phyloP scores from a whole-genome alignment of 257 asterid genomes.

The Salvia miltiorrhiza region DNA sequence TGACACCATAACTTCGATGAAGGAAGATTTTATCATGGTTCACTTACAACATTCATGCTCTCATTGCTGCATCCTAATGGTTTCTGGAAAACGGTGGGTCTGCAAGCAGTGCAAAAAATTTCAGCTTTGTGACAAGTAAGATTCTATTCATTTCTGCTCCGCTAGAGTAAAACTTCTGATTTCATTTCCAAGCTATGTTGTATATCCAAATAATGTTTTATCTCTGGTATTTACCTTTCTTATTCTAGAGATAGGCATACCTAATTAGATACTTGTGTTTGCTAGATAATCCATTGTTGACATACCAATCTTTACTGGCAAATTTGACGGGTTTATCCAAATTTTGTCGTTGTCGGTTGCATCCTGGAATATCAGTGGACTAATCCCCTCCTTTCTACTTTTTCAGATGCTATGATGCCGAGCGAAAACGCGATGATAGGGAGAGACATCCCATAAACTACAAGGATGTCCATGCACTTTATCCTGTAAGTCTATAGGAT shows the following conservation, averaged over 20 bases:
- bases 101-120: constrained; percentile 86
- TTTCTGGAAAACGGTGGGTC: constrained; percentile 84
- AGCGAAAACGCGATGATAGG: constrained; percentile 73
- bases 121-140: constrained; percentile 85
- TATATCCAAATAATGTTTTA: neutral
- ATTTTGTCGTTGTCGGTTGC: constrained; percentile 1
- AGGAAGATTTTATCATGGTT: constrained; percentile 99
- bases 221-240: constrained; percentile 3
- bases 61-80: constrained; percentile 90
- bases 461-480: constrained; percentile 74
- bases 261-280: too few species aligned
- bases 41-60: constrained; percentile 88
- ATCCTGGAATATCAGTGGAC: neutral
- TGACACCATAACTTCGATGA: constrained; percentile 89
- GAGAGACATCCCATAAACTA: constrained; percentile 87
- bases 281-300: too few species aligned
- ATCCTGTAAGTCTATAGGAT: constrained; percentile 53
- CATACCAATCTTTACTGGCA: too few species aligned
- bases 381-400: neutral
- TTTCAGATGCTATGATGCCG: constrained; percentile 84
- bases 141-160: constrained; percentile 9
- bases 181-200: constrained; percentile 3
- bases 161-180: neutral
- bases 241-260: neutral
- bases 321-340: neutral